phyloP scores from a whole-genome alignment of 495 filamentous ascomycete genomes.

The Lophium mytilinum region DNA sequence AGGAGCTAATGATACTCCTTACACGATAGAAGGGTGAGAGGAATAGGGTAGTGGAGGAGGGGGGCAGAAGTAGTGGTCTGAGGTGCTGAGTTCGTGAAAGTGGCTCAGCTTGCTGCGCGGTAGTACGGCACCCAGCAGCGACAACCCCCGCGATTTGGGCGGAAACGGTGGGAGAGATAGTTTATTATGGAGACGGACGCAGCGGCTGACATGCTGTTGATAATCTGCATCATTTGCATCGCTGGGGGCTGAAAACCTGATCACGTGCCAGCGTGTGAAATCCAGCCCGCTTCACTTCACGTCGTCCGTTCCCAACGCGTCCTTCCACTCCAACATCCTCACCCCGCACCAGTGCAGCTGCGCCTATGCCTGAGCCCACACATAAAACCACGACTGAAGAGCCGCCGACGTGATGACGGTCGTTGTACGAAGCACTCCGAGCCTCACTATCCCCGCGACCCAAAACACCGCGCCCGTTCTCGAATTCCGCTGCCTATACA shows the following conservation, averaged over 20 bases:
- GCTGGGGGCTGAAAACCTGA: too few species aligned
- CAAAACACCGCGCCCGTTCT: constrained; percentile 59
- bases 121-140: not conserved
- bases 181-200: not conserved
- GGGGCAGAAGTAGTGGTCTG: constrained; percentile 5
- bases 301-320: too few species aligned
- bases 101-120: not conserved
- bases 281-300: too few species aligned
- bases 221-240: not conserved
- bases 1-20: too few species aligned
- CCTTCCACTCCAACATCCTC: too few species aligned
- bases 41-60: not conserved
- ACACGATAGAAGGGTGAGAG: not conserved
- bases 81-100: not conserved
- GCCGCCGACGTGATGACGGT: constrained; percentile 31
- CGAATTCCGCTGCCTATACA: constrained; percentile 80
- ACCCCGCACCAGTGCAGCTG: too few species aligned
- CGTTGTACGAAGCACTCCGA: constrained; percentile 26
- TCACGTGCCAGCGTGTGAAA: too few species aligned
- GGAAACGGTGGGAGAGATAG: not conserved
- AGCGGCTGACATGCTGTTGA: not conserved
- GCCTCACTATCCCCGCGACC: constrained; percentile 25
- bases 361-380: too few species aligned
- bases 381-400: too few species aligned
- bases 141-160: not conserved